Evolutionary conservation across 2,329 filamentous ascomycete genomes (phyloP), one percentile per base, ranked within the genome.

Genomic region (Aschersonia sp.): DNA sequence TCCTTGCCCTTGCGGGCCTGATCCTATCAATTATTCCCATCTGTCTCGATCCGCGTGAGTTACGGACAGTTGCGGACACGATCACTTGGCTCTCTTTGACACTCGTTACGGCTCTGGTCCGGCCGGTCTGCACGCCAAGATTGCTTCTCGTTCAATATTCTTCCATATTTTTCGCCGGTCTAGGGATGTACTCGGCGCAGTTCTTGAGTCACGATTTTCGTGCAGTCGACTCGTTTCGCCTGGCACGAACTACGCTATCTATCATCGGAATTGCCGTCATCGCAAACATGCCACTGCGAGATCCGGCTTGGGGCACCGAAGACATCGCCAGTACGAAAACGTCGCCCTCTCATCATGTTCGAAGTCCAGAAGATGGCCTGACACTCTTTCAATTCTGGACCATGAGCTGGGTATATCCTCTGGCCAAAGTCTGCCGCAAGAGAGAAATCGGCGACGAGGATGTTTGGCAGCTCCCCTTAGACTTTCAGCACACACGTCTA

Each of bases 301-400:
- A 65, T 10, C 64, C 64, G 1, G 53, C 56, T 2, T 66, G 63
- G 62, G 61, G 56, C 5, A 44, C 51, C 0, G 47, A 55, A 2
- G 54, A 62, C 2, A 67, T 67, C 14, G 64, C 59, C 45, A 59
- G 51, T 43, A 10, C 53, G 4, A 49, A 49, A 14, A 48, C 51
- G 1, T 48, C 56, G 5, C 64, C 64, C 0, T 62, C 56, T 2
- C 54, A 56, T 30, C 53, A 58, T 11, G 52, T 84, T n/a, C 81
- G 87, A 47, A 79, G 74, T 39, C 72, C 88, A 0, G 88, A 95
- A 60, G 88, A 95, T 55, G 79, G 84, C 52, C 61, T 94, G 30
- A 84, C 74, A 0, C 68, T 89, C 1, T 88, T 86, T 75, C 84
- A 89, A 54, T 95, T 87, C 65, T 84, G 90, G 76, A 82, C 78